Base-by-base conservation (phyloP, 495 filamentous ascomycete genomes). In the Saxispiralis lemnorum region DNA sequence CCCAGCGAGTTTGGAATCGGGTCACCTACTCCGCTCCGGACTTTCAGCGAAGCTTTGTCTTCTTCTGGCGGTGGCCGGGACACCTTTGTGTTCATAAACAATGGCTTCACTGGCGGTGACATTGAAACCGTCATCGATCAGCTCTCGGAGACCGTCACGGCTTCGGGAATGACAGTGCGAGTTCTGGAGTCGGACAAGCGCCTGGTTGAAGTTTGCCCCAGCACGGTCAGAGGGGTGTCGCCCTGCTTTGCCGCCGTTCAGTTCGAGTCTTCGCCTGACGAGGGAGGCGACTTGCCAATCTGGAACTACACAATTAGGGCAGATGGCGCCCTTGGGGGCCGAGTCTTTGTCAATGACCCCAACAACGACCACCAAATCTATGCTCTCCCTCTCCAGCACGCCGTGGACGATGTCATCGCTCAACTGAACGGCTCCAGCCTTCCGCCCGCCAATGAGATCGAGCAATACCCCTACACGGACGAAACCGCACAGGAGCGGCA, bases 271-370 rank as follows among this genome's bases (percentile, higher is more conserved):
- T 83, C 79, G 9, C 82, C 81, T 2, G 65, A 51, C 2, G 79
- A 85, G 62, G 81, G 81, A 7, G 50, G 56, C 0, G 24, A 28
- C 24, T 28, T 28, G 24, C 71, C 68, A 0, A 48, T 67, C n/a
- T 92, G 85, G 85, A 88, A 88, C 57, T 93, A 92, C 50, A 85
- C 79, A 1, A 64, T 93, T 14, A 66, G 82, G 43, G 72, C 73
- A 2, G 85, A 93, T 55, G 72, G 73, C 2, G 63, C 69, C 0
- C 60, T 87, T 42, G 70, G 71, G 0, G 40, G 40, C 7, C 70
- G 66, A 39, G 71, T 92, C 45, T 67, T 76, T 52, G 68, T 73
- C 31, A 61, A 71, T 7, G 58, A 59, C 11, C 56, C 66, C 33
- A 62, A 66, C 39, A 88, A 87, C 55, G 78, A 81, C 53, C 71